Evolutionary conservation across 2,329 filamentous ascomycete species (phyloP), one percentile per base, ranked within the genome.

Genomic region (Massarina eburnea): DNA sequence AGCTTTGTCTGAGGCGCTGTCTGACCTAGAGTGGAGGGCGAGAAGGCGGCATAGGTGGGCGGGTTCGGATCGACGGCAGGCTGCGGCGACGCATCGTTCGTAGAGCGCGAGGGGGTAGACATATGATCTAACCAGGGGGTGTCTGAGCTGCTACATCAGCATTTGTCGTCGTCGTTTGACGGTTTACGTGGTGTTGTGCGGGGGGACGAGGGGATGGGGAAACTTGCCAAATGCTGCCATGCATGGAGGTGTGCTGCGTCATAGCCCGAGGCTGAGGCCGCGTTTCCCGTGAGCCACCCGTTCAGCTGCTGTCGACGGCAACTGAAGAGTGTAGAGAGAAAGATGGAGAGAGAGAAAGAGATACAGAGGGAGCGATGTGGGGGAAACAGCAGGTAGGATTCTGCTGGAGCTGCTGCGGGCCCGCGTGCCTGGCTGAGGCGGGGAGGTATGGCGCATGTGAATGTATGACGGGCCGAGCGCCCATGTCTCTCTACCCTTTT

Each of bases 11-110:
- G 81, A 37, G 86, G 78, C 4, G 84, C 80, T 29, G 81, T 80
- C 45, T 86, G 82, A 35, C 84, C 86, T 56, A 91, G 81, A 18
- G 87, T 89, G 18, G 86, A 81, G 24, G 94, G 91, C 4, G 92
- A 94, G 75, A 99, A 99, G 62, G 89, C 82, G 54, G 94, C 94
- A 66, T 88, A 84, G 36, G 92, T 97, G 37, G 90, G 86, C 45
- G 82, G 79, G 43, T 70, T 70, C 50, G 72, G 73, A 71, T 78
- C 72, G 56, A 64, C 68, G 45, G 58, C 54, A 24, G 66, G 59
- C 50, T 61, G 58, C 57, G 67, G 56, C 56, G 68, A 64, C 52
- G 59, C 64, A 64, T 71, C 67, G 55, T 69, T 61, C 39, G 55
- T 51, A 63, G 64, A 50, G 55, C 60, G 62, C 9, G 69, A 61